These are phyloP conservation scores for Aspergillus affinis DNA, from an alignment of 495 filamentous ascomycete genomes.

Conservation along the genomic window DNA sequence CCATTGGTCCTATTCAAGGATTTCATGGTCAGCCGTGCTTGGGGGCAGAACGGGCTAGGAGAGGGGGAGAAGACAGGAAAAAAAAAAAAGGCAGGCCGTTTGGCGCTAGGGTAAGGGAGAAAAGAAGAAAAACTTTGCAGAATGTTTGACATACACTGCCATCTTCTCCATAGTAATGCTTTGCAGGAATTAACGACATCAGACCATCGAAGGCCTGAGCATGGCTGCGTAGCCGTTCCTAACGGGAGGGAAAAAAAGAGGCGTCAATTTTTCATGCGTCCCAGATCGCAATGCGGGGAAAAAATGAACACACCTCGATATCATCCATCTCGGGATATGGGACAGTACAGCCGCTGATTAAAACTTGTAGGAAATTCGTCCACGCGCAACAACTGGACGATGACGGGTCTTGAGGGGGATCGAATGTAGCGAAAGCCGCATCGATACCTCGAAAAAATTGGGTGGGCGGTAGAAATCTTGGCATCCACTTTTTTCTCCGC, in stretches of 20 bases:
- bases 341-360: slow-evolving; percentile 5
- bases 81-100: slow-evolving; percentile 10
- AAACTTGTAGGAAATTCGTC: background rate
- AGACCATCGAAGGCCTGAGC: slow-evolving; percentile 87
- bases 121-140: slow-evolving; percentile 7
- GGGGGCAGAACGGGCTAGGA: slow-evolving; percentile 8
- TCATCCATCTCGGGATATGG: slow-evolving; percentile 40
- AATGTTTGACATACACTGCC: slow-evolving; percentile 64
- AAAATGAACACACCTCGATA: slow-evolving; percentile 43
- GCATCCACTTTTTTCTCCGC: slow-evolving; percentile 35
- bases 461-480: slow-evolving; percentile 43
- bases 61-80: slow-evolving; percentile 8
- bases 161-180: slow-evolving; percentile 87
- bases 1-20: slow-evolving; percentile 70
- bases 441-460: slow-evolving; percentile 40
- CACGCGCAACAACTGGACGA: slow-evolving; percentile 16
- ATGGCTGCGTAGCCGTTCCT: slow-evolving; percentile 83
- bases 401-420: slow-evolving; percentile 17
- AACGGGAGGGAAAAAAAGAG: slow-evolving; percentile 15
- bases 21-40: slow-evolving; percentile 36
- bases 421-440: slow-evolving; percentile 18
- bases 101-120: slow-evolving; percentile 2
- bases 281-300: slow-evolving; percentile 7
- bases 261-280: slow-evolving; percentile 21
- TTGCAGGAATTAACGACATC: slow-evolving; percentile 88